Conservation (phyloP, 2,329 filamentous ascomycete species). For the Pyrenophora teres region DNA sequence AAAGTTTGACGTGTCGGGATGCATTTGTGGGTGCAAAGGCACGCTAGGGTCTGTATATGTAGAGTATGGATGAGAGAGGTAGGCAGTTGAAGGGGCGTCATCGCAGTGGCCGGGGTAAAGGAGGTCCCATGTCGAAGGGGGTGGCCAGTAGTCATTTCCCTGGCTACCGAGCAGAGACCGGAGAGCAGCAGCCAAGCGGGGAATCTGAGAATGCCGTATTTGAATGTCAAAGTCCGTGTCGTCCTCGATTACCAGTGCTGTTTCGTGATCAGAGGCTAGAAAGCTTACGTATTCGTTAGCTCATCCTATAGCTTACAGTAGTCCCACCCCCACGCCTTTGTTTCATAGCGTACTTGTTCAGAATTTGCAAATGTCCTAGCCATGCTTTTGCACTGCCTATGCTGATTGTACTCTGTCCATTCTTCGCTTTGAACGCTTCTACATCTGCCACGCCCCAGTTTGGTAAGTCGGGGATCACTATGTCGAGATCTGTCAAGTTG, state of each 20-base stretch:
- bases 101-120: conserved; percentile 51
- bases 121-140: conserved; percentile 40
- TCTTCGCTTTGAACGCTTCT: conserved; percentile 27
- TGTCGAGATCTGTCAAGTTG: conserved; percentile 46
- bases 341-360: conserved; percentile 34
- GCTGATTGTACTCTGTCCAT: conserved; percentile 34
- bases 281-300: conserved; percentile 6
- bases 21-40: conserved; percentile 24
- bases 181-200: conserved; percentile 24
- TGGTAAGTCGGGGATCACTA: conserved; percentile 47
- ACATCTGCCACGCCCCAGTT: conserved; percentile 46
- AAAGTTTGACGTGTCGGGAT: conserved; percentile 36
- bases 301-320: neutral
- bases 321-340: too few relatives aligned
- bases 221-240: conserved; percentile 34
- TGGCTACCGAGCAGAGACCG: conserved; percentile 18
- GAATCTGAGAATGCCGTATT: conserved; percentile 25
- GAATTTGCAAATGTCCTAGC: conserved; percentile 48
- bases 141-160: conserved; percentile 37
- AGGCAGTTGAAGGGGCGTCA: conserved; percentile 35
- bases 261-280: conserved; percentile 24
- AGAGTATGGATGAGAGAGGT: conserved; percentile 22
- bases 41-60: conserved; percentile 39
- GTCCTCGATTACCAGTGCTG: conserved; percentile 37
- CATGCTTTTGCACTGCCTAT: conserved; percentile 48